These are phyloP conservation scores for Neurospora sp. DNA, from an alignment of 495 filamentous ascomycete genomes.

Conservation along the genomic window DNA sequence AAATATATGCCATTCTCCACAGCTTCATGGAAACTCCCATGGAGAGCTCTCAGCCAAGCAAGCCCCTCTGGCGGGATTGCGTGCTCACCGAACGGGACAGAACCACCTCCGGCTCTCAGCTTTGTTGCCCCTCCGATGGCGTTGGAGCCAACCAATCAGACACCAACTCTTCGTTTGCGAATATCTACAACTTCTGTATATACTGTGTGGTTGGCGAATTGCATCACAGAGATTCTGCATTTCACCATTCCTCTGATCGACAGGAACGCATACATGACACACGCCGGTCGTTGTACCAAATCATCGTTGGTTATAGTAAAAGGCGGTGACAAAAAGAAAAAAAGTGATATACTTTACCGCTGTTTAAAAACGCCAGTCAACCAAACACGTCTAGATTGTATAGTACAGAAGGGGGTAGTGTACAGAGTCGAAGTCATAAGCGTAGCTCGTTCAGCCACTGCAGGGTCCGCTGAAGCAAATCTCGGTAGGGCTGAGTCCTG, in stretches of 20 bases:
- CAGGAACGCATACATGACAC: background rate
- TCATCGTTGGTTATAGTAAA: background rate
- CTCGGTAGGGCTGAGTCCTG: background rate
- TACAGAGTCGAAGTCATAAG: background rate
- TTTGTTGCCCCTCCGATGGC: background rate
- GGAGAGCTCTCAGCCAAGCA: background rate
- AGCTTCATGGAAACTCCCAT: background rate
- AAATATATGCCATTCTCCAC: background rate
- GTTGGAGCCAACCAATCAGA: background rate
- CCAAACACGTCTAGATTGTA: background rate
- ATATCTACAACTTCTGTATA: background rate
- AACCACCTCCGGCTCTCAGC: background rate
- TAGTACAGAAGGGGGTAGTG: background rate
- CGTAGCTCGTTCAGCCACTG: background rate
- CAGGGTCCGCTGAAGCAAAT: background rate
- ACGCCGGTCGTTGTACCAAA: background rate
- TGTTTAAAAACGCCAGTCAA: background rate
- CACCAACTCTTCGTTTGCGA: background rate
- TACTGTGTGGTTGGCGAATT: background rate
- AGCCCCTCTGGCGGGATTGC: background rate
- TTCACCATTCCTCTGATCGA: constrained; percentile 11
- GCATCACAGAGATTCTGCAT: constrained; percentile 15
- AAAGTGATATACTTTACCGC: background rate
- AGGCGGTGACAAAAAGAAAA: background rate
- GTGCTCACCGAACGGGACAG: background rate